These are phyloP conservation scores for Mrakia blollopis DNA, from an alignment of 768 basidiomycete genomes.

Conservation along the genomic window DNA sequence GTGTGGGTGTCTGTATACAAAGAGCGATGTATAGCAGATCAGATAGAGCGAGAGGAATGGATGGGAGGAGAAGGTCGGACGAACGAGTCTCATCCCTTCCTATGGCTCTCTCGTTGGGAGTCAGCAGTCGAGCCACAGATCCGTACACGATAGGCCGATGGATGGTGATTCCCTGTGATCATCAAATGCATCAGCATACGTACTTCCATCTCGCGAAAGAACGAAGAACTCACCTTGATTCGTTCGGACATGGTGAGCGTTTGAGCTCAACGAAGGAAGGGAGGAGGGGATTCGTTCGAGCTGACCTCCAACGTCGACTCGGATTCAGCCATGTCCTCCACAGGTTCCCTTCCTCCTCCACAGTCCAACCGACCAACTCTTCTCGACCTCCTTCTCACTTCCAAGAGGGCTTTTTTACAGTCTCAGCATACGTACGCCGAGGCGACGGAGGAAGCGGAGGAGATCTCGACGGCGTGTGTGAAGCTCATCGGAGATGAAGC, in stretches of 20 bases:
- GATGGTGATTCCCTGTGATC: conserved; percentile 70
- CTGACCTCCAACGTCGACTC: too few relatives aligned
- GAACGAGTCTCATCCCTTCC: conserved; percentile 39
- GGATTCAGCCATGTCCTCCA: background rate
- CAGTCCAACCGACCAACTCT: background rate
- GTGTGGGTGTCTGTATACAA: conserved; percentile 60
- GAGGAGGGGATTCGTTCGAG: background rate
- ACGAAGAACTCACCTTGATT: conserved; percentile 28
- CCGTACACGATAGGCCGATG: conserved; percentile 92
- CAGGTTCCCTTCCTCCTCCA: background rate
- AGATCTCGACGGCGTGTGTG: background rate
- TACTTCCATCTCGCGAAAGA: conserved; percentile 21
- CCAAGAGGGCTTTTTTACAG: conserved; percentile 12
- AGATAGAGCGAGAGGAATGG: background rate
- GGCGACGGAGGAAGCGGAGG: conserved; percentile 7
- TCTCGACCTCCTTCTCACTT: conserved; percentile 8
- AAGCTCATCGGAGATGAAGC: background rate
- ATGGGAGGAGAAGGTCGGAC: background rate
- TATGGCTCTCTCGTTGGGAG: conserved; percentile 54
- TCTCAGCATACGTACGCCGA: background rate
- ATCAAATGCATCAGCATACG: conserved; percentile 17
- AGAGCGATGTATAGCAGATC: background rate
- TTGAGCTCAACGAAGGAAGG: background rate
- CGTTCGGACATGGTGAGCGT: conserved; percentile 32
- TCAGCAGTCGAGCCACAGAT: conserved; percentile 78